phyloP scores from a whole-genome alignment of 78 protist species.

The Fonticula alba region DNA sequence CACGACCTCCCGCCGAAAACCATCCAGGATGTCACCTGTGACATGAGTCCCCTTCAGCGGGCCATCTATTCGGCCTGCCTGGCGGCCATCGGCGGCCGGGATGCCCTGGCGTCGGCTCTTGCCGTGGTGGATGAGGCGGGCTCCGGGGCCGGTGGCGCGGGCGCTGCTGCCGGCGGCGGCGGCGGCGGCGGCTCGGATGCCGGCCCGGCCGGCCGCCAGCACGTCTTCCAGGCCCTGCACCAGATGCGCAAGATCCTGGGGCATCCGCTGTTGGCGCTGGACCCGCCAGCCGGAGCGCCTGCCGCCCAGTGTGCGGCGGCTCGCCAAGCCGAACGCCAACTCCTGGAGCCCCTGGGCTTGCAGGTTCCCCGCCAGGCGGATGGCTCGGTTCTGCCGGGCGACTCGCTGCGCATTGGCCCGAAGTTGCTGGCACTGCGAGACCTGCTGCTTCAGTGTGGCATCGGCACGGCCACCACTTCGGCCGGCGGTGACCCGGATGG shows the following conservation, averaged over 20 bases:
- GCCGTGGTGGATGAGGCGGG: background rate
- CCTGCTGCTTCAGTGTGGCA: slow-evolving; percentile 14
- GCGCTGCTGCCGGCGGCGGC: background rate
- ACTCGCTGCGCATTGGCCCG: slow-evolving; percentile 23
- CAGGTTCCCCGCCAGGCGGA: too few relatives aligned
- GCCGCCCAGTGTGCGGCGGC: too few relatives aligned
- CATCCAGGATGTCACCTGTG: slow-evolving; percentile 68
- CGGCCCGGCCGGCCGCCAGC: slow-evolving; percentile 1
- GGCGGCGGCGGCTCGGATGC: too few relatives aligned
- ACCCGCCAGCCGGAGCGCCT: too few relatives aligned
- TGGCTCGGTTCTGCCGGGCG: too few relatives aligned
- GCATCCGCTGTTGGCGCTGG: slow-evolving; percentile 75
- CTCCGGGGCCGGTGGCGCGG: background rate
- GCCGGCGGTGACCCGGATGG: too few relatives aligned
- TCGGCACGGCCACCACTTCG: too few relatives aligned
- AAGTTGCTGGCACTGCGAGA: slow-evolving; percentile 59
- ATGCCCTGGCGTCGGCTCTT: background rate
- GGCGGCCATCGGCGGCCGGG: background rate
- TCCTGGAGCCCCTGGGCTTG: too few relatives aligned
- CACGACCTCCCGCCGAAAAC: slow-evolving; percentile 92
- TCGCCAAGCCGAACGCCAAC: too few relatives aligned
- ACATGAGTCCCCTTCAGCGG: slow-evolving; percentile 45
- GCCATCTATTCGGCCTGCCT: too few relatives aligned
- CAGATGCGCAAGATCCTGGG: slow-evolving; percentile 60
- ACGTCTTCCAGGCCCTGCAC: slow-evolving; percentile 61